Conservation (phyloP, 257 asterid species). For the Plantago ovata region DNA sequence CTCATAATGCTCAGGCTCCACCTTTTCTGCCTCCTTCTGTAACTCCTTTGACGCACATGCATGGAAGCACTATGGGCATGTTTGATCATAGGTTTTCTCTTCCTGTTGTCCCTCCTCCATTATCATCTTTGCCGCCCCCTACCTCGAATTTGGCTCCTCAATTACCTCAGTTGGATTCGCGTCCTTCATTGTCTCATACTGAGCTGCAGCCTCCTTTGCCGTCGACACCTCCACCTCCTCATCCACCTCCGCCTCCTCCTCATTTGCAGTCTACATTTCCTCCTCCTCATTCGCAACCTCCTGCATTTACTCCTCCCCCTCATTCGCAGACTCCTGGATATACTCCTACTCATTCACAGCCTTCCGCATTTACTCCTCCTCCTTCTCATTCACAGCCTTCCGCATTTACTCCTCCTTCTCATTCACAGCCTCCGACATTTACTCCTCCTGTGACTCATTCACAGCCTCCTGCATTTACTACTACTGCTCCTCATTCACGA, state of each 20-base stretch:
- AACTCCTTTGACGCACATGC: constrained; percentile 62
- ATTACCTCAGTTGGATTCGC: constrained; percentile 41
- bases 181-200: constrained; percentile 44
- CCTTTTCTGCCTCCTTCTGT: constrained; percentile 83
- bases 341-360: constrained; percentile 48
- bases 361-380: constrained; percentile 18
- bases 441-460: constrained; percentile 45
- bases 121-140: constrained; percentile 33
- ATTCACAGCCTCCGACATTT: constrained; percentile 24
- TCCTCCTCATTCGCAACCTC: constrained; percentile 28
- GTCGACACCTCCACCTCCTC: constrained; percentile 56
- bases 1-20: constrained; percentile 50
- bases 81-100: constrained; percentile 57
- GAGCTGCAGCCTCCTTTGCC: constrained; percentile 47
- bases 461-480: constrained; percentile 25
- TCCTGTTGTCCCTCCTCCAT: constrained; percentile 58
- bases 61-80: constrained; percentile 53
- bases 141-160: constrained; percentile 26
- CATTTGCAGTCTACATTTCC: constrained; percentile 22
- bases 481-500: constrained; percentile 26
- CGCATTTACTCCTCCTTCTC: constrained; percentile 47
- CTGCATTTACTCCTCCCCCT: constrained; percentile 32
- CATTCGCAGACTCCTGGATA: constrained; percentile 29
- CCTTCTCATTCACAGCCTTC: constrained; percentile 62
- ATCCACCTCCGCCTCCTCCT: constrained; percentile 36